Evolutionary conservation across 345 rosid species (phyloP).

Genomic region (Trapa incisa): DNA sequence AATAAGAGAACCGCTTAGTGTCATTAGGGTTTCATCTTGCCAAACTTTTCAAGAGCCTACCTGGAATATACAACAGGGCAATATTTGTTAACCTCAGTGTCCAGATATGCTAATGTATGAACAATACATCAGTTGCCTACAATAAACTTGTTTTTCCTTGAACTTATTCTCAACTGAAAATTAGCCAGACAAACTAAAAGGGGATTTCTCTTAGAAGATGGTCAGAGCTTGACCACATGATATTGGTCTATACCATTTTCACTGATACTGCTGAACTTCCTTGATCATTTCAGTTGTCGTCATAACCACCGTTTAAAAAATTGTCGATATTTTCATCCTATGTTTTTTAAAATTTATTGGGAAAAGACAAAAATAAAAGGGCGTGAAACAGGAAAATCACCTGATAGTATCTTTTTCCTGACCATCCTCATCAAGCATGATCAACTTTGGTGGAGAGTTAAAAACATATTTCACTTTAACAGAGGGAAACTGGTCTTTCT

Average conservation of each 20-base stretch:
- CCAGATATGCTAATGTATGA: background rate
- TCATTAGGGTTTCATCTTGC: background rate
- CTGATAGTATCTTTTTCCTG: conserved; percentile 63
- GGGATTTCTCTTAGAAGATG: background rate
- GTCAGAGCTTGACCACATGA: background rate
- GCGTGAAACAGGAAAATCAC: conserved; percentile 18
- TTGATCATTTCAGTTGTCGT: background rate
- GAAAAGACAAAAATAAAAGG: background rate
- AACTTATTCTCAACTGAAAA: background rate
- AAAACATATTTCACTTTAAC: conserved; percentile 64
- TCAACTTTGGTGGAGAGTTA: conserved; percentile 94
- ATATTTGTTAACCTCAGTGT: background rate
- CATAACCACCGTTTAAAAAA: too few species aligned
- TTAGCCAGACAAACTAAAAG: background rate
- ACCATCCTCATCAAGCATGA: conserved; percentile 69
- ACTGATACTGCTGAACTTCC: background rate
- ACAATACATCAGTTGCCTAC: background rate
- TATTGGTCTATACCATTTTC: background rate
- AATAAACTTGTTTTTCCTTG: background rate
- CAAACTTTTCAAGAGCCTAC: background rate
- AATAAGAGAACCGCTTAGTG: too few species aligned
- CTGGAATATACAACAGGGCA: background rate
- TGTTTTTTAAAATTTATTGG: background rate
- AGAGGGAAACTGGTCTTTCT: conserved; percentile 62
- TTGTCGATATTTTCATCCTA: too few species aligned